phyloP scores from a whole-genome alignment of 805 yeast genomes.

The Cyberlindnera petersonii region DNA sequence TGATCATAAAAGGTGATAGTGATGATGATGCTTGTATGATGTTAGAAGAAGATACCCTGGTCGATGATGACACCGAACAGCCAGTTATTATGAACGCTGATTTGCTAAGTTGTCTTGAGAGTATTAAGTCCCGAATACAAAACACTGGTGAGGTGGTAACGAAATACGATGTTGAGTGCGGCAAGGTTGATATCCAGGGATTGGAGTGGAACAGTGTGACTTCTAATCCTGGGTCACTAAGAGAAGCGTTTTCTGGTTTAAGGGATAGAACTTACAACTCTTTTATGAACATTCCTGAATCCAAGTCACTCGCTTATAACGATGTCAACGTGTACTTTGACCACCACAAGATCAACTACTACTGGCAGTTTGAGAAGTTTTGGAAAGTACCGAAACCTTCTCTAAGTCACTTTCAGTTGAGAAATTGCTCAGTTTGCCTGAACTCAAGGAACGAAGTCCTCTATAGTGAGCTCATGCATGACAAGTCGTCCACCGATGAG shows the following conservation, averaged over 20 bases:
- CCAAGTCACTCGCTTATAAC: constrained; percentile 20
- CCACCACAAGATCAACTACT: not conserved
- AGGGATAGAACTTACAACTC: constrained; percentile 25
- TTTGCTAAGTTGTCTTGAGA: constrained; percentile 1
- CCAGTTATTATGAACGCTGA: not conserved
- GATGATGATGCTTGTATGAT: not conserved
- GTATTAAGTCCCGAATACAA: constrained; percentile 5
- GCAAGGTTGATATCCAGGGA: constrained; percentile 28
- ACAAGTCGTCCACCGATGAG: not conserved
- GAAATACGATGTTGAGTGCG: not conserved
- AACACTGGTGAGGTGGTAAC: not conserved
- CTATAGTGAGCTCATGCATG: constrained; percentile 6
- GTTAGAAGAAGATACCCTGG: not conserved
- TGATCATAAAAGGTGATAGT: not conserved
- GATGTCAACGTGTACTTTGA: constrained; percentile 15
- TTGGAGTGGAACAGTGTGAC: constrained; percentile 25
- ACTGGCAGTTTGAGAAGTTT: constrained; percentile 32
- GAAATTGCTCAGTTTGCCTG: constrained; percentile 38
- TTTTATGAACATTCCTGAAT: constrained; percentile 25
- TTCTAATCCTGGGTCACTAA: too few relatives aligned
- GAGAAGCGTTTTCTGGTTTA: constrained; percentile 21
- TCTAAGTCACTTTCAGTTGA: constrained; percentile 53
- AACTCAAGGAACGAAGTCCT: constrained; percentile 6
- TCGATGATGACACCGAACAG: not conserved
- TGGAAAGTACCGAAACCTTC: constrained; percentile 42